A percentile compares a stretch with the other conserved stretches of the same genome.
Conservation (phyloP, 768 basidiomycete genomes). For the Macrolepiota dolichaula region DNA sequence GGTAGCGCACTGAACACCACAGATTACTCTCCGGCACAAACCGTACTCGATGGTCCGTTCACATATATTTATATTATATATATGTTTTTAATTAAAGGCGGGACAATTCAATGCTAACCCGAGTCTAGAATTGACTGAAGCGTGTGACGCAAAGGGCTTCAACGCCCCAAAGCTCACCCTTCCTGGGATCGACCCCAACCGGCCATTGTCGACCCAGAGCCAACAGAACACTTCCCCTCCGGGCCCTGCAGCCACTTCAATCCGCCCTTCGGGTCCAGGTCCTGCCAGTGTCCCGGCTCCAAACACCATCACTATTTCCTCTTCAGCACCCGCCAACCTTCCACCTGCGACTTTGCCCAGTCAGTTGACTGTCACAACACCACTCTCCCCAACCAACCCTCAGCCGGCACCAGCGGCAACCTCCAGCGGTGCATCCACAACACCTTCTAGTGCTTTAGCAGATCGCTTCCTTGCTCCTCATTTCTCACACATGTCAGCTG, state of each 20-base stretch:
- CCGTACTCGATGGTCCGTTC: conserved; percentile 21
- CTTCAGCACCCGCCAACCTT: not conserved
- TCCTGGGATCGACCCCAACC: conserved; percentile 27
- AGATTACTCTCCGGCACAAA: conserved; percentile 27
- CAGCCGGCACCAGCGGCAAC: not conserved
- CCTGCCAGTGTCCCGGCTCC: not conserved
- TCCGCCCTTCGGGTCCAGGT: not conserved
- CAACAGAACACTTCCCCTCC: no score
- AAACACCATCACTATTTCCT: not conserved
- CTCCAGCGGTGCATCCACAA: not conserved
- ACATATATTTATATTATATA: no score
- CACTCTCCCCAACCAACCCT: conserved; percentile 1
- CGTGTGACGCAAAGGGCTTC: conserved; percentile 15
- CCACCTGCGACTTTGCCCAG: not conserved
- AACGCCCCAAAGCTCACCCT: conserved; percentile 21
- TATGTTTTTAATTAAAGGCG: not conserved
- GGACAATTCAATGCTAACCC: not conserved
- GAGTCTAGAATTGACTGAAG: not conserved
- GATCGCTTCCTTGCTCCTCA: conserved; percentile 7
- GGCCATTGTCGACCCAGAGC: conserved; percentile 13
- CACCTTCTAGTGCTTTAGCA: not conserved
- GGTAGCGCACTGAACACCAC: conserved; percentile 23
- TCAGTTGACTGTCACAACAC: not conserved
- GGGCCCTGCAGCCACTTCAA: not conserved
- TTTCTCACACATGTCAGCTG: conserved; percentile 8